phyloP scores from a whole-genome alignment of 1,139 yeast genomes.

The Kazachstania sp. region DNA sequence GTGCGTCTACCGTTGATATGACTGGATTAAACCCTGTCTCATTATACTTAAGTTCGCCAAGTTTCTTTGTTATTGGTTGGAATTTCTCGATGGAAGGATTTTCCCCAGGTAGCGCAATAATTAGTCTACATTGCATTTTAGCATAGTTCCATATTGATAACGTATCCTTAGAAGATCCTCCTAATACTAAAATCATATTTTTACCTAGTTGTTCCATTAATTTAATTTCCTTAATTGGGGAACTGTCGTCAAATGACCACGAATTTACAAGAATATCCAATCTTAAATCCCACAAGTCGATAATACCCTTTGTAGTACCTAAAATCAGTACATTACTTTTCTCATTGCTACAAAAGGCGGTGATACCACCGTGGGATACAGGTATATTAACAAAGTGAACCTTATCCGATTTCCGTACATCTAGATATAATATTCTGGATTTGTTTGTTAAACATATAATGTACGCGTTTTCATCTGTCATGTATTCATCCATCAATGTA shows the following conservation, averaged over 20 bases:
- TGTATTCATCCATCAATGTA: conserved; percentile 36
- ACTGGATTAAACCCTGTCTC: neutral
- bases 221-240: conserved; percentile 41
- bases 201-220: conserved; percentile 37
- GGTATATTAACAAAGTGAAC: conserved; percentile 45
- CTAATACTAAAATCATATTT: conserved; percentile 47
- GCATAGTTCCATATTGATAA: conserved; percentile 74
- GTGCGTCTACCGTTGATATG: conserved; percentile 7
- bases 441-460: conserved; percentile 46
- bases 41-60: conserved; percentile 7
- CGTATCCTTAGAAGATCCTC: conserved; percentile 56
- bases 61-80: conserved; percentile 11
- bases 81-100: conserved; percentile 17
- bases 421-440: conserved; percentile 47
- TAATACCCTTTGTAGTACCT: conserved; percentile 67
- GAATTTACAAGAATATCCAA: conserved; percentile 52
- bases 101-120: conserved; percentile 35
- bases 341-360: conserved; percentile 51
- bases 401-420: conserved; percentile 50
- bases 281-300: conserved; percentile 76
- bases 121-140: conserved; percentile 51
- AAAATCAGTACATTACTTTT: conserved; percentile 53
- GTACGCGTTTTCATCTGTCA: conserved; percentile 30
- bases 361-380: conserved; percentile 55
- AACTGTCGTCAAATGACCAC: conserved; percentile 50